A percentile compares a stretch with the other conserved stretches of the same genome.
Evolutionary conservation across 345 rosid species (phyloP).

Genomic region (Populus pruinosa): DNA sequence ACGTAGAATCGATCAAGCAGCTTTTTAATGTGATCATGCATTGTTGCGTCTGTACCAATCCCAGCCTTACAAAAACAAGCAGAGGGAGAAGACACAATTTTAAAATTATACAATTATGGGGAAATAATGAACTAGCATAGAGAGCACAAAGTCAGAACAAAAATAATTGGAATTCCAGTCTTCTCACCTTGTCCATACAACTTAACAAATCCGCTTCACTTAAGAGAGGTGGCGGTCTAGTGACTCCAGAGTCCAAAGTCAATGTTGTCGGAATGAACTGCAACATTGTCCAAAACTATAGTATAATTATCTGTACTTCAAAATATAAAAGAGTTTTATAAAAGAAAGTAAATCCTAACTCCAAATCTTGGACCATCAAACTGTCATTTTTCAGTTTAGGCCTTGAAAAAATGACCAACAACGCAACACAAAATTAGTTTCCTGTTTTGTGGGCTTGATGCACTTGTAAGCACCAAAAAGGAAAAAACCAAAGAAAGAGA

Average conservation of each 20-base stretch:
- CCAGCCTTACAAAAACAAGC: constrained; percentile 59
- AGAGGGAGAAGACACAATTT: background rate
- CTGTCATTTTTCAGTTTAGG: background rate
- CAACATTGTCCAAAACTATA: constrained; percentile 31
- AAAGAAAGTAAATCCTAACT: background rate
- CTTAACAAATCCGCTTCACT: constrained; percentile 91
- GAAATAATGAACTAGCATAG: background rate
- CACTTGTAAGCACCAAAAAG: too few species aligned
- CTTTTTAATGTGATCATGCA: constrained; percentile 99
- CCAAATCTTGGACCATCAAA: background rate
- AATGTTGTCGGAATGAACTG: constrained; percentile 79
- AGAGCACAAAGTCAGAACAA: background rate
- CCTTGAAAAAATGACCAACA: too few species aligned
- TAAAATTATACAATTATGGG: background rate
- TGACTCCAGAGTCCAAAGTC: constrained; percentile 89
- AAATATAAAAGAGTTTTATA: constrained; percentile 7
- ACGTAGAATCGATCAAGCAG: constrained; percentile 93
- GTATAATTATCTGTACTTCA: constrained; percentile 14
- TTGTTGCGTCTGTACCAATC: constrained; percentile 98
- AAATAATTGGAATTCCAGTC: constrained; percentile 2
- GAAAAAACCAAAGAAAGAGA: too few species aligned
- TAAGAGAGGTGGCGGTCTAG: constrained; percentile 85
- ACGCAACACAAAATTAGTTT: too few species aligned
- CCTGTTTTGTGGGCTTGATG: too few species aligned
- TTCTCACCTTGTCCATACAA: constrained; percentile 95